These are phyloP conservation scores for Rhizopus sp. DNA, from an alignment of 371 early-diverging fungal genomes.

Conservation along the genomic window DNA sequence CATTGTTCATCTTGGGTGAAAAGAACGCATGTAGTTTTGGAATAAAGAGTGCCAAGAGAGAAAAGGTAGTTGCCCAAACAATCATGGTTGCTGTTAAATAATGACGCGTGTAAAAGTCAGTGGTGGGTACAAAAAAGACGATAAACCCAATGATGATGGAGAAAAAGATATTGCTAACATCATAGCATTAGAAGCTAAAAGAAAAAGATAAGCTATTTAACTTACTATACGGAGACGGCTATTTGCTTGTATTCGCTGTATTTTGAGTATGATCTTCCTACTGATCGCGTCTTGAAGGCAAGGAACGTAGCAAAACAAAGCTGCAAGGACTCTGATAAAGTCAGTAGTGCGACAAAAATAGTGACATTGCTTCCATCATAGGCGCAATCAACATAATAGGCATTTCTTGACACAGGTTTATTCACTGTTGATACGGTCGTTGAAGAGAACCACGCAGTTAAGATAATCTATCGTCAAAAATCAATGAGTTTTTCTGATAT, in stretches of 20 bases:
- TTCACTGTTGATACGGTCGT: constrained; percentile 28
- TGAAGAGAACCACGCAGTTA: constrained; percentile 45
- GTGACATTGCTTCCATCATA: constrained; percentile 35
- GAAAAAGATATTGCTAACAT: constrained; percentile 57
- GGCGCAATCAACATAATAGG: constrained; percentile 48
- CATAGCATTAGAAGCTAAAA: not conserved
- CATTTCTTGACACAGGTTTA: constrained; percentile 36
- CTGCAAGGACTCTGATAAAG: constrained; percentile 36
- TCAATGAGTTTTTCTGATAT: not conserved
- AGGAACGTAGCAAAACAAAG: constrained; percentile 53
- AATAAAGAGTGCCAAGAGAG: constrained; percentile 51
- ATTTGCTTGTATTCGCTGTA: constrained; percentile 64
- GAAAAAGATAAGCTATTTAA: constrained; percentile 1
- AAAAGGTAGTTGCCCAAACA: constrained; percentile 60
- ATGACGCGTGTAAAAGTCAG: constrained; percentile 55
- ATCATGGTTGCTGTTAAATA: constrained; percentile 54
- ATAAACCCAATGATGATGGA: constrained; percentile 54
- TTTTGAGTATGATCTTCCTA: constrained; percentile 52
- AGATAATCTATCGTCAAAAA: constrained; percentile 32
- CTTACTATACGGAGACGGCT: constrained; percentile 63
- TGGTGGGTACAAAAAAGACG: constrained; percentile 48
- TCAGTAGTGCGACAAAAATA: constrained; percentile 36
- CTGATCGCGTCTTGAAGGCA: constrained; percentile 57
- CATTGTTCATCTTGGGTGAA: constrained; percentile 9
- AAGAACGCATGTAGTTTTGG: constrained; percentile 54